Percentiles rank a stretch among this genome's conserved stretches.
These are phyloP conservation scores for Phytophthora meadii DNA, from an alignment of 352 stramenopile species.

Conservation along the genomic window DNA sequence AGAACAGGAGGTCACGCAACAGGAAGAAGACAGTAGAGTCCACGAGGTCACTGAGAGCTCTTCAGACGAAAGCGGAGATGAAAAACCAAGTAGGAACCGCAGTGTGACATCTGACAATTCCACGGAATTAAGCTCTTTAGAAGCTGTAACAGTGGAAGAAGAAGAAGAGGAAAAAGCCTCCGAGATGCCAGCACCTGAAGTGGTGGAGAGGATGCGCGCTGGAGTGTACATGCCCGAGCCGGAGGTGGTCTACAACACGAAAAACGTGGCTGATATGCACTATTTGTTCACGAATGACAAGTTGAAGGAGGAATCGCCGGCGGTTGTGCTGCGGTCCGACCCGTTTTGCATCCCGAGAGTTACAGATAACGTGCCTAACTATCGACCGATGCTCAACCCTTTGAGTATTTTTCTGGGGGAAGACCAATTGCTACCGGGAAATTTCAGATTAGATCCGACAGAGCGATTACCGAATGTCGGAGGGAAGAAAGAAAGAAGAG, in stretches of 20 bases:
- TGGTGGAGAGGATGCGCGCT: constrained; percentile 31
- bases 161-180: constrained; percentile 23
- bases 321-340: constrained; percentile 57
- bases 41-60: constrained; percentile 53
- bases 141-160: constrained; percentile 8
- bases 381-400: constrained; percentile 74
- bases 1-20: not conserved
- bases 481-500: constrained; percentile 9
- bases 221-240: constrained; percentile 31
- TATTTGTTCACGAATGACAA: constrained; percentile 76
- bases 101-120: not conserved
- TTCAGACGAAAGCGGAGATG: constrained; percentile 40
- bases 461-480: constrained; percentile 37
- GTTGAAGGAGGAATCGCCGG: constrained; percentile 59
- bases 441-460: constrained; percentile 65
- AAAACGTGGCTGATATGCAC: constrained; percentile 58
- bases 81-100: constrained; percentile 4
- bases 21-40: constrained; percentile 17
- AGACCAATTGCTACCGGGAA: constrained; percentile 71
- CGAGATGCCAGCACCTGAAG: constrained; percentile 12
- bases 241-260: constrained; percentile 37
- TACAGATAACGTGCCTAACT: constrained; percentile 77
- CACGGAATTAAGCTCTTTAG: not conserved
- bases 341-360: constrained; percentile 79
- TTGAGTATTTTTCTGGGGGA: constrained; percentile 73